Evolutionary conservation across 2,329 filamentous ascomycete species (phyloP).

Genomic region (Geoglossum cookeanum): DNA sequence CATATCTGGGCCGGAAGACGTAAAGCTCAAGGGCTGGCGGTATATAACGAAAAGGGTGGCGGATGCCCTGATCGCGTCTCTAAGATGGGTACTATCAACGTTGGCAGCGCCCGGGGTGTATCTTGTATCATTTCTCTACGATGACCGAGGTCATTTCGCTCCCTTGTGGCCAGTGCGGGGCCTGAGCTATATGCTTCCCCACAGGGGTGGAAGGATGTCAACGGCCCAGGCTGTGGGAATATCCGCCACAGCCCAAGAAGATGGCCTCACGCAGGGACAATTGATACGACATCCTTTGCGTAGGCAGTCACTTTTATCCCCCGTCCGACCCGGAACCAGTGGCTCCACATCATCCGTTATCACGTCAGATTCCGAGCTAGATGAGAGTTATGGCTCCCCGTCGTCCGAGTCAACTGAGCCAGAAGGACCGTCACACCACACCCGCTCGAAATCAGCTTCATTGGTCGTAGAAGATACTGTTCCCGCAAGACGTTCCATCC

Average conservation of each 20-base stretch:
- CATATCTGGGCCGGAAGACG: slow-evolving; percentile 7
- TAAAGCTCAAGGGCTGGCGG: slow-evolving; percentile 19
- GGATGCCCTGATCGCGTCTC: slow-evolving; percentile 51
- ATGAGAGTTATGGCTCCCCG: slow-evolving; percentile 19
- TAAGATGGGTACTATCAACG: slow-evolving; percentile 61
- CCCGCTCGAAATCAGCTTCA: slow-evolving; percentile 42
- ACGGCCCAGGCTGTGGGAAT: slow-evolving; percentile 17
- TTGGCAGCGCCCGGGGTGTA: slow-evolving; percentile 67
- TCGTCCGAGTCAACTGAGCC: slow-evolving; percentile 16
- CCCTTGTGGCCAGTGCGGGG: slow-evolving; percentile 54
- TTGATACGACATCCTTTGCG: slow-evolving; percentile 6
- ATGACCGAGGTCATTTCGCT: slow-evolving; percentile 61
- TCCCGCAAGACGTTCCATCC: slow-evolving; percentile 59
- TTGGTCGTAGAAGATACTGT: slow-evolving; percentile 40
- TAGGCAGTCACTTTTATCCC: slow-evolving; percentile 11
- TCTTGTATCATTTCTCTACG: slow-evolving; percentile 64
- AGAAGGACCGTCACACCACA: slow-evolving; percentile 32
- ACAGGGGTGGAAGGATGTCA: slow-evolving; percentile 18
- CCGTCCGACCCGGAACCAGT: slow-evolving; percentile 19
- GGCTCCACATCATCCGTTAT: slow-evolving; percentile 42
- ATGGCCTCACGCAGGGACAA: neutral
- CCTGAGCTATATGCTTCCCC: slow-evolving; percentile 31
- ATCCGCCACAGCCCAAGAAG: slow-evolving; percentile 8
- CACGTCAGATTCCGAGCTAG: slow-evolving; percentile 47
- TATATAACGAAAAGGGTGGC: slow-evolving; percentile 48